phyloP scores from a whole-genome alignment of 805 yeast genomes.

The Tetrapisispora phaffii region DNA sequence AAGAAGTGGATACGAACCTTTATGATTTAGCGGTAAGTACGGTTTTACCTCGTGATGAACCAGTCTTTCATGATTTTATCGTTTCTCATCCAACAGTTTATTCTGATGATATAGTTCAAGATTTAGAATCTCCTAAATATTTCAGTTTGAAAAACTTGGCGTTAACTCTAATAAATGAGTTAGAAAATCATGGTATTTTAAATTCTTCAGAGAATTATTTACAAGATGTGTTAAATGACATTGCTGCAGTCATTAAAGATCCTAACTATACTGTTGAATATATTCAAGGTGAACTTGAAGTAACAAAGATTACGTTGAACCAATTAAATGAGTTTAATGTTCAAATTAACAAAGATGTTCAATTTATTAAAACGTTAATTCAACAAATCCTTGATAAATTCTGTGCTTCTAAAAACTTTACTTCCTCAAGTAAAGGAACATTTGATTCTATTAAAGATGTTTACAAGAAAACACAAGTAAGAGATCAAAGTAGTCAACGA shows the following conservation, averaged over 20 bases:
- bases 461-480: constrained; percentile 29
- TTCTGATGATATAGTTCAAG: constrained; percentile 34
- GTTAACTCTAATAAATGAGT: constrained; percentile 61
- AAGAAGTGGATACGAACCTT: constrained; percentile 53
- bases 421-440: constrained; percentile 23
- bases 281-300: constrained; percentile 37
- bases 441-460: constrained; percentile 35
- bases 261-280: constrained; percentile 43
- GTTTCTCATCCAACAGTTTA: constrained; percentile 30
- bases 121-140: constrained; percentile 42
- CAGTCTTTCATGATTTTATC: constrained; percentile 46
- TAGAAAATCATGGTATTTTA: constrained; percentile 59
- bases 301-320: constrained; percentile 36
- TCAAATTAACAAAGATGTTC: constrained; percentile 34
- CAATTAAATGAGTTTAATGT: constrained; percentile 38
- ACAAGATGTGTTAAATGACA: constrained; percentile 71
- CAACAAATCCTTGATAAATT: constrained; percentile 41
- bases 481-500: constrained; percentile 20
- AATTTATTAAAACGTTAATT: constrained; percentile 38
- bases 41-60: constrained; percentile 50
- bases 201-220: constrained; percentile 54
- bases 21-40: constrained; percentile 36
- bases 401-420: constrained; percentile 31
- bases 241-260: constrained; percentile 67
- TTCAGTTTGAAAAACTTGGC: constrained; percentile 71